A percentile compares a stretch with the other conserved stretches of the same genome.
These are phyloP conservation scores for Pseudoneurospora amorphoporcata DNA, from an alignment of 495 filamentous ascomycete genomes.

Conservation along the genomic window DNA sequence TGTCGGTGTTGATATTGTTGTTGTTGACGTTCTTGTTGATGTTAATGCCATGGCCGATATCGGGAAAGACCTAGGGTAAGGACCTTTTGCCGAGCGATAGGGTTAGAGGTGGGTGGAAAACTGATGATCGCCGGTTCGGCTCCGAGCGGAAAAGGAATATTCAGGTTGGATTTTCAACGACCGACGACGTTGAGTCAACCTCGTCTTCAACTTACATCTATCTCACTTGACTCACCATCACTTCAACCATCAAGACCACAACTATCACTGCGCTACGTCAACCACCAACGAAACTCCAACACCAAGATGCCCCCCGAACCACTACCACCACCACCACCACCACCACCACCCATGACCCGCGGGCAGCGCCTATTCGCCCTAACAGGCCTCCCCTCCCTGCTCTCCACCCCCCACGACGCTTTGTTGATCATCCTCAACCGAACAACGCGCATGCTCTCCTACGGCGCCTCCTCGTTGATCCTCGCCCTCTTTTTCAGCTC, in stretches of 20 bases:
- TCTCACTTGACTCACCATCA: background rate
- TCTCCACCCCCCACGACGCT: conserved; percentile 46
- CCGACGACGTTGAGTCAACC: background rate
- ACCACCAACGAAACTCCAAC: background rate
- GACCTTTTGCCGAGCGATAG: background rate
- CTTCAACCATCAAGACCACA: background rate
- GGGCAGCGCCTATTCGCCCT: background rate
- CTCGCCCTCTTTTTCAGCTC: conserved; percentile 44
- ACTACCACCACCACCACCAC: background rate
- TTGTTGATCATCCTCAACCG: conserved; percentile 67
- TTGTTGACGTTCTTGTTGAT: background rate
- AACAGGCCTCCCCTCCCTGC: conserved; percentile 37
- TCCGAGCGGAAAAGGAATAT: background rate
- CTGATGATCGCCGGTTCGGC: background rate
- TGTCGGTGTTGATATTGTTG: background rate
- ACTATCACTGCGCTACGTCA: too few species aligned
- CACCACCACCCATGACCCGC: background rate
- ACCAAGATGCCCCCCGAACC: background rate
- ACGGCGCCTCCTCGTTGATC: conserved; percentile 29
- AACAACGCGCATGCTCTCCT: conserved; percentile 45
- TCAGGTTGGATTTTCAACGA: background rate
- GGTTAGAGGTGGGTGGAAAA: background rate
- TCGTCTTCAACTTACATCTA: background rate
- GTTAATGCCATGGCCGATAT: background rate
- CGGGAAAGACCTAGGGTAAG: background rate